phyloP scores from a whole-genome alignment of 1,284 basidiomycete genomes.

The Ceratobasidium sp. region DNA sequence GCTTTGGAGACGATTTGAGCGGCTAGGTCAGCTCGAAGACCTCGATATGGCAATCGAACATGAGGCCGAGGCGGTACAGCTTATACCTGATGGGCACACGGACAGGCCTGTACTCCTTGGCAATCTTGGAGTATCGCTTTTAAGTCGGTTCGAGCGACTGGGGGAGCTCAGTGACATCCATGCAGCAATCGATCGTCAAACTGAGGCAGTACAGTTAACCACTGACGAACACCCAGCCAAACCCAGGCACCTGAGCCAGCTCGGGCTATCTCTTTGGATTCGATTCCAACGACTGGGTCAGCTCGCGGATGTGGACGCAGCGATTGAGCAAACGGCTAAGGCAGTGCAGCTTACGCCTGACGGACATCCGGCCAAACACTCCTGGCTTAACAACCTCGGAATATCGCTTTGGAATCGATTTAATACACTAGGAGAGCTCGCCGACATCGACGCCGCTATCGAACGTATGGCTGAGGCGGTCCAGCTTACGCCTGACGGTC shows the following conservation, averaged over 20 bases:
- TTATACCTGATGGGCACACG: background rate
- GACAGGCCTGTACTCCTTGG: background rate
- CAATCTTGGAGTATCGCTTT: background rate
- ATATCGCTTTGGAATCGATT: too few species aligned
- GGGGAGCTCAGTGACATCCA: slow-evolving; percentile 21
- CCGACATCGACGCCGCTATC: background rate
- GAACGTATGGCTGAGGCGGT: background rate
- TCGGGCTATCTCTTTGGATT: background rate
- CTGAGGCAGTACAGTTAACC: background rate
- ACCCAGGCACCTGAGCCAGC: background rate
- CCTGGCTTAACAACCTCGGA: background rate
- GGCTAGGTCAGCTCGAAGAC: background rate
- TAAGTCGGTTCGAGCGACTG: background rate
- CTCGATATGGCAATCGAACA: background rate
- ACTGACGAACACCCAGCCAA: background rate
- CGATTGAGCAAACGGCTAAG: background rate
- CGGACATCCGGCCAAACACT: background rate
- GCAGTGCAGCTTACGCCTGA: background rate
- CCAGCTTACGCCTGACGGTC: background rate
- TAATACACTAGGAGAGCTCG: too few species aligned
- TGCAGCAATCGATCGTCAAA: slow-evolving; percentile 12
- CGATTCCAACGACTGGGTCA: background rate
- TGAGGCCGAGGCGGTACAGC: background rate
- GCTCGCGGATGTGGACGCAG: background rate
- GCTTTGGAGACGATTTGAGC: background rate